These are phyloP conservation scores for Phylloporus scabripes DNA, from an alignment of 768 basidiomycete species.

Conservation along the genomic window DNA sequence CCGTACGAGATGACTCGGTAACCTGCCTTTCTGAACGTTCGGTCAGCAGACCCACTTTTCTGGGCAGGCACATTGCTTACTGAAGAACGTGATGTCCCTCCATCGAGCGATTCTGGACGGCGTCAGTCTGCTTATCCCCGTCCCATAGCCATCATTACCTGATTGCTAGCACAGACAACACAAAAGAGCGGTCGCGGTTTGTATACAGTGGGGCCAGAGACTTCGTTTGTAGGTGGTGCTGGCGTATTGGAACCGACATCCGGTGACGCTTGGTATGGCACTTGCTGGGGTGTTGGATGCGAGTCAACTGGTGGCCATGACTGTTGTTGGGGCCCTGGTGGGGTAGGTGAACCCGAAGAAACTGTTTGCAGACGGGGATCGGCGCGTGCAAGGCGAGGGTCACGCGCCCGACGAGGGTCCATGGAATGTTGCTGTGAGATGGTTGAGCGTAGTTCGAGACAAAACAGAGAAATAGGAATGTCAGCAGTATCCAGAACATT, in stretches of 20 bases:
- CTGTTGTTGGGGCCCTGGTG: slow-evolving; percentile 21
- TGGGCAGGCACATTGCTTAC: slow-evolving; percentile 45
- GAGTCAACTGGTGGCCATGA: slow-evolving; percentile 21
- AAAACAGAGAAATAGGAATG: slow-evolving; percentile 23
- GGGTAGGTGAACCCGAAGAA: slow-evolving; percentile 35
- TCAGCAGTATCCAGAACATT: slow-evolving; percentile 97
- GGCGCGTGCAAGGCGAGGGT: slow-evolving; percentile 69
- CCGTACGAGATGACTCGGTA: slow-evolving; percentile 91
- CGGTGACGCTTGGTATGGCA: slow-evolving; percentile 13
- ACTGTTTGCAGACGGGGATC: slow-evolving; percentile 60
- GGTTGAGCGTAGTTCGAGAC: slow-evolving; percentile 15
- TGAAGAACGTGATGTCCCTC: slow-evolving; percentile 89
- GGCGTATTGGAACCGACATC: slow-evolving; percentile 5
- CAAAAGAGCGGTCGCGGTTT: slow-evolving; percentile 85
- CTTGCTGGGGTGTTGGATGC: slow-evolving; percentile 11
- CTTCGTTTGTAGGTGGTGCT: slow-evolving; percentile 2
- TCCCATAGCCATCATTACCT: slow-evolving; percentile 43
- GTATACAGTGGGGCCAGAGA: slow-evolving; percentile 30
- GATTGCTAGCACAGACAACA: slow-evolving; percentile 98
- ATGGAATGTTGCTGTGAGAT: slow-evolving; percentile 33
- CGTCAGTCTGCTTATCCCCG: slow-evolving; percentile 10
- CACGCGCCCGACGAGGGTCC: slow-evolving; percentile 78
- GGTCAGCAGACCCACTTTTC: slow-evolving; percentile 4
- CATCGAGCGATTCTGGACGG: slow-evolving; percentile 88
- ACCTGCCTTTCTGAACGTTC: slow-evolving; percentile 73